Base-by-base conservation (phyloP, 495 filamentous ascomycete genomes). In the Penicillium diatomitis region DNA sequence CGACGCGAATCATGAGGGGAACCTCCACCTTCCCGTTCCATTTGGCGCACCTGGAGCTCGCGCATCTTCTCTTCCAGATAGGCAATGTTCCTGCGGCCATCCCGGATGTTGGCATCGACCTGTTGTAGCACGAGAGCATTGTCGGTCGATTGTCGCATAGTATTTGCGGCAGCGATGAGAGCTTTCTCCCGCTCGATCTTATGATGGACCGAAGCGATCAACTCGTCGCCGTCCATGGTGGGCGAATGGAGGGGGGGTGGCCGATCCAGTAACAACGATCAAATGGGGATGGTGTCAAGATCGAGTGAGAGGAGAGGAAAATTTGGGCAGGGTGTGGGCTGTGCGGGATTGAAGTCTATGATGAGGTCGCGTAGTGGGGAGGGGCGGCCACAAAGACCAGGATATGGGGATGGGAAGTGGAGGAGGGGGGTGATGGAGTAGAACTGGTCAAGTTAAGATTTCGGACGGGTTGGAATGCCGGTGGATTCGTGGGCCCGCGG, bases 141-240 rank as follows among this genome's bases (percentile, higher is more conserved):
- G 70, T 88, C 82, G 58, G 91, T 96, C 60, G 90, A 88, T 72
- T 88, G 86, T 74, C 90, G 85, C 87, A 99, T 95, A 49, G 85
- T 79, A 64, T 88, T 88, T 45, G 94, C 94, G 56, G 87, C 90
- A 68, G 87, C 84, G 76, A 99, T 92, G 56, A 99, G 81, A 58
- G 85, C 85, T 76, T 91, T 90, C 69, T 99, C 94, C 66, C 92
- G 81, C 77, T 96, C 89, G 70, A 97, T 96, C 87, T 99, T 97
- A 72, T 82, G 85, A 72, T 85, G 81, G 74, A 97, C 87, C 71
- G 90, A 86, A 70, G 76, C 79, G 71, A 91, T 81, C 58, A 86
- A 81, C 59, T 90, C 85, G 57, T 95, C 88, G 67, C 69, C 68
- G 50, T 72, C 71, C 71, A 74, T 74, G 58, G 54, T 73, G 68